Conservation (phyloP, 306 rosid species). For the Vicia faba region DNA sequence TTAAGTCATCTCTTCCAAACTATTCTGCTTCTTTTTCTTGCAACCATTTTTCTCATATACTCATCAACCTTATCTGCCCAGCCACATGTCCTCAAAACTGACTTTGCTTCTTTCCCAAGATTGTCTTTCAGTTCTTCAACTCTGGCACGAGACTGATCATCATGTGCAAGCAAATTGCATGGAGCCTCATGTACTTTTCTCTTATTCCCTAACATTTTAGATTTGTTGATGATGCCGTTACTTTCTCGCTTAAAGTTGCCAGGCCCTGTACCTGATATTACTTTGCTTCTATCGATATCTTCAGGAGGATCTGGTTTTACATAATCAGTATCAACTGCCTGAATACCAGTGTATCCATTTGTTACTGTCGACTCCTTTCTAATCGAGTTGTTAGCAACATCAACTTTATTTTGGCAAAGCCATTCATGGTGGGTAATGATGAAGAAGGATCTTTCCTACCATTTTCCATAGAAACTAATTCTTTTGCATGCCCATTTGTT, state of each 20-base stretch:
- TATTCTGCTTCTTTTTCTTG: no score
- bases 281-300: slow-evolving; percentile 44
- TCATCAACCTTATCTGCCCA: no score
- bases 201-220: slow-evolving; percentile 52
- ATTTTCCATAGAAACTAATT: slow-evolving; percentile 51
- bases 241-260: slow-evolving; percentile 47
- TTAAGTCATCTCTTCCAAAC: no score
- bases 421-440: slow-evolving; percentile 44
- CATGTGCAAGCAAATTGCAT: no score
- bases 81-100: no score
- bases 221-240: slow-evolving; percentile 39
- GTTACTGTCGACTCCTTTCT: slow-evolving; percentile 40
- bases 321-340: slow-evolving; percentile 34
- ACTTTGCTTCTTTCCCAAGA: no score
- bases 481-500: no score
- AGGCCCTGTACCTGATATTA: slow-evolving; percentile 39
- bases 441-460: slow-evolving; percentile 53
- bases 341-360: slow-evolving; percentile 45
- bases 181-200: no score
- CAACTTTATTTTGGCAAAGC: slow-evolving; percentile 48
- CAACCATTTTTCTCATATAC: no score
- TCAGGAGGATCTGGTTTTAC: slow-evolving; percentile 47
- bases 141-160: no score
- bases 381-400: slow-evolving; percentile 36
- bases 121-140: no score